Conservation (phyloP, 352 stramenopile species). For the Phytophthora crassamura region DNA sequence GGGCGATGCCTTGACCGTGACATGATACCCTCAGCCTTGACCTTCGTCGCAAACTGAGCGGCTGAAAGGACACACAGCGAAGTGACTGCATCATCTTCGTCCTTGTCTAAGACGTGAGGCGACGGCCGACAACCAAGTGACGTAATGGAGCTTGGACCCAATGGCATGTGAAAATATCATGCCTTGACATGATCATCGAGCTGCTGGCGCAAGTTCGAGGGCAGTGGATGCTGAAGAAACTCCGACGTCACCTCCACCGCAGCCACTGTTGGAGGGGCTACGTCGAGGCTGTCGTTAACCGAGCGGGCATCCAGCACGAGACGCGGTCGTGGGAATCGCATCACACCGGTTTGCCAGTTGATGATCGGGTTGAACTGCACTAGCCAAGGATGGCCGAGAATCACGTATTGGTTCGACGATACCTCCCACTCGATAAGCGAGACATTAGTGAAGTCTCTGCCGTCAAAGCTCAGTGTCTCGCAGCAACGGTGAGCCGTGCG, state of each 20-base stretch:
- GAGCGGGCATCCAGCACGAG: not conserved
- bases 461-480: not conserved
- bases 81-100: not conserved
- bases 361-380: constrained; percentile 1
- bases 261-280: not conserved
- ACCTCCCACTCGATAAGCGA: not conserved
- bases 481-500: not conserved
- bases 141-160: constrained; percentile 5
- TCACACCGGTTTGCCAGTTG: not conserved
- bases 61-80: not conserved
- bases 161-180: constrained; percentile 5
- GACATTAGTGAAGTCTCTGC: not conserved
- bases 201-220: not conserved
- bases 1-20: not conserved
- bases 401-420: constrained; percentile 5
- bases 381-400: constrained; percentile 10
- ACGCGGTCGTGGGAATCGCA: not conserved
- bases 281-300: no score
- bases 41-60: not conserved
- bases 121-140: not conserved
- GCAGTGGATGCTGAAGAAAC: constrained; percentile 1
- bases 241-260: not conserved
- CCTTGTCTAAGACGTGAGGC: not conserved
- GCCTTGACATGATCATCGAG: not conserved
- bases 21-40: constrained; percentile 1